phyloP scores from a whole-genome alignment of 2,329 filamentous ascomycete genomes.

The Monilinia fructigena region DNA sequence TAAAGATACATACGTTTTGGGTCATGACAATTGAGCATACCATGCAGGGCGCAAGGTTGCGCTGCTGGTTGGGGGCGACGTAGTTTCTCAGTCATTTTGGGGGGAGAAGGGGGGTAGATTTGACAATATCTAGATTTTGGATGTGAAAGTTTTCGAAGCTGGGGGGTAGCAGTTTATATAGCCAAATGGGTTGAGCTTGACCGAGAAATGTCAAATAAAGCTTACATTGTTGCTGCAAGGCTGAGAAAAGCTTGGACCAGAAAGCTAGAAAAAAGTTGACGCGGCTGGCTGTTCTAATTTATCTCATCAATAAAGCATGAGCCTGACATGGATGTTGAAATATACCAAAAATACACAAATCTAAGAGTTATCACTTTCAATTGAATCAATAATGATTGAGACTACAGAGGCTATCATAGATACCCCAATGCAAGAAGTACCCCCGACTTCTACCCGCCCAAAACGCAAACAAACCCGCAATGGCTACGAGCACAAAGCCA shows the following conservation, averaged over 20 bases:
- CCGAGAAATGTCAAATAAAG: slow-evolving; percentile 14
- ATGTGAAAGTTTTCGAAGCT: neutral
- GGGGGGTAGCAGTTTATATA: slow-evolving; percentile 1
- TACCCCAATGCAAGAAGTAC: slow-evolving; percentile 14
- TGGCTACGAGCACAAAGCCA: slow-evolving; percentile 49
- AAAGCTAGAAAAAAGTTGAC: neutral
- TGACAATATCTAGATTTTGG: neutral
- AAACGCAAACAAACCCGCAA: slow-evolving; percentile 23
- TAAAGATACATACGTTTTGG: slow-evolving; percentile 55
- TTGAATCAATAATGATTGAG: neutral
- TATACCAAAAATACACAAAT: neutral
- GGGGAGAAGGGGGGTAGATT: neutral
- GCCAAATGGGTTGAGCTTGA: neutral
- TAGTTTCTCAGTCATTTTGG: slow-evolving; percentile 56
- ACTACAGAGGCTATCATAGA: neutral
- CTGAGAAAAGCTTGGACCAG: slow-evolving; percentile 20
- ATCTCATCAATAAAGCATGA: neutral
- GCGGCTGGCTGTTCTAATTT: slow-evolving; percentile 7
- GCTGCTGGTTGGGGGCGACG: slow-evolving; percentile 72
- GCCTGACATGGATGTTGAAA: neutral
- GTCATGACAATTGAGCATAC: slow-evolving; percentile 94
- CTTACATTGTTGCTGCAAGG: slow-evolving; percentile 6
- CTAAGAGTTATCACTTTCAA: neutral
- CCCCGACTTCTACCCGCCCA: neutral
- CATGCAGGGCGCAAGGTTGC: slow-evolving; percentile 92